Base-by-base conservation (phyloP, 371 early-diverging fungal genomes). In the Mucor plumbeus region DNA sequence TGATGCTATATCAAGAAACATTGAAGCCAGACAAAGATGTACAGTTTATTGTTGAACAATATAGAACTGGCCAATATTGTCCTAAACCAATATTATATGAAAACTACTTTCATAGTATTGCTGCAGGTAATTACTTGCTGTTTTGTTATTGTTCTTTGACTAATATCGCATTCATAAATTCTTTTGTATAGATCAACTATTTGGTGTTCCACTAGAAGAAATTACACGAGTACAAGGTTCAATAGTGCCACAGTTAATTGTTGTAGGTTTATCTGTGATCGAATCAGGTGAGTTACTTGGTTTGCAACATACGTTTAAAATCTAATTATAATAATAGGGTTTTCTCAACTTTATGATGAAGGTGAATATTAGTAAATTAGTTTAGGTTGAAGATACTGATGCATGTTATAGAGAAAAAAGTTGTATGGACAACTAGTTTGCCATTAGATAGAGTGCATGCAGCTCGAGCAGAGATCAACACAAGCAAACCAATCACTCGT, bases 121-220 rank as follows among this genome's bases (percentile, higher is more conserved):
- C 82, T 11, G 75, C 79, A 64, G 84, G 84, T 82, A 74, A 21
- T 21, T 48, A 8, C 15, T 50, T 26, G 50, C 50, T 26, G 50
- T 8, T 11, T 26, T 50, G 21, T 50, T 50, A 26, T 50, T 8
- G 35, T 0, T 10, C 38, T 9, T 13, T 8, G 0, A 33, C 8
- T 54, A 53, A 34, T 35, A 54, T 54, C 31, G 34, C 17, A 47
- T 36, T 38, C 13, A 60, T 41, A 41, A 54, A 9, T 59, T 4
- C 38, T 3, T 55, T 50, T 10, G 4, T 59, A 17, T 61, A 86
- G 90, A 88, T 75, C 92, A 90, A 78, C 74, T 90, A 9, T 92
- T 91, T 79, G 92, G 92, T 36, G 87, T 91, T 54, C 70, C 88
- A 36, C 80, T 92, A 57, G 91, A 90, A 36, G 88, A 90, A 61